These are phyloP conservation scores for Tulasnella sp. DNA, from an alignment of 768 basidiomycete species.

Conservation along the genomic window DNA sequence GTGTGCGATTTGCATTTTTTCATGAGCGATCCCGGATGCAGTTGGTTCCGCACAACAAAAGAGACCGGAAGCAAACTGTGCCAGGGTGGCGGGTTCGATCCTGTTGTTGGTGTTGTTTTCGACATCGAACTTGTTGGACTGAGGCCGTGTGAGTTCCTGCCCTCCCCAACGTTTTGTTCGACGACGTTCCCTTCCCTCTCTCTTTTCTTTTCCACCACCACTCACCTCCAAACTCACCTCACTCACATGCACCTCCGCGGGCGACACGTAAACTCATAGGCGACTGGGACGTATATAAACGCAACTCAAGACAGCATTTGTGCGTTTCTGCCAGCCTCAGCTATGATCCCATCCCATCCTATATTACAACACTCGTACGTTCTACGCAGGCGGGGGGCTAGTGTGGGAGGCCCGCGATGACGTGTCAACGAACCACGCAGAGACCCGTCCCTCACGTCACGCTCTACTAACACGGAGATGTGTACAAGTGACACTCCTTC, in stretches of 20 bases:
- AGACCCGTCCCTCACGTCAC: background rate
- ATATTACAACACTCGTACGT: background rate
- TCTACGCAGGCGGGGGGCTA: background rate
- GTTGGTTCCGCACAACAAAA: background rate
- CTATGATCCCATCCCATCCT: background rate
- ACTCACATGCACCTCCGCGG: background rate
- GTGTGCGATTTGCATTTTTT: background rate
- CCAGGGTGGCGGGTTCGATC: background rate
- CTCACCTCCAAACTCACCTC: background rate
- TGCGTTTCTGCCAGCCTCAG: background rate
- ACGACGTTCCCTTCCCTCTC: background rate
- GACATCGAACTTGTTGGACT: background rate
- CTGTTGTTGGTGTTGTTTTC: background rate
- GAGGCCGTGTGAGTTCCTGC: background rate
- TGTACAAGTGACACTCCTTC: background rate
- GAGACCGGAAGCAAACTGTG: background rate
- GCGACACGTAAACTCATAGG: background rate
- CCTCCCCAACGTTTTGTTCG: background rate
- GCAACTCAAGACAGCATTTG: background rate
- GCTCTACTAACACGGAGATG: background rate
- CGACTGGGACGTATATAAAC: slow-evolving; percentile 10
- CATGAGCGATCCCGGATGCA: background rate
- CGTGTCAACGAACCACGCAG: slow-evolving; percentile 1
- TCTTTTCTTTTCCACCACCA: background rate
- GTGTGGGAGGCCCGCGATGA: background rate